These are phyloP conservation scores for Pythium aristosporum DNA, from an alignment of 352 stramenopile genomes.

Conservation along the genomic window DNA sequence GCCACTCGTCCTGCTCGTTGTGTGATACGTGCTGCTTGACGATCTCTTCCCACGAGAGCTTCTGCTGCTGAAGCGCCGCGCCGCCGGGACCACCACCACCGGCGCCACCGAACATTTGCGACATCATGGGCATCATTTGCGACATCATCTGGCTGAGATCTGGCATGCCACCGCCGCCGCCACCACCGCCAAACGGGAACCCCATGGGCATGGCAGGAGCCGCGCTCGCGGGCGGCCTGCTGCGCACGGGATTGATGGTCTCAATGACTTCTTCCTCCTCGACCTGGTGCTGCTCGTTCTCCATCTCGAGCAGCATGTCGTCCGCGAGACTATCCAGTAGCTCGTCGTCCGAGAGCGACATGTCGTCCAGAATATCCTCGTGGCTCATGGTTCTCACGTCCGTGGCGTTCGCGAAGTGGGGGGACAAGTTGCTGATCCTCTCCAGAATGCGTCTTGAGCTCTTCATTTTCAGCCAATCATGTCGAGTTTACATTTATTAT, in stretches of 20 bases:
- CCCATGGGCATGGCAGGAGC: constrained; percentile 27
- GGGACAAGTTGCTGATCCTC: not conserved
- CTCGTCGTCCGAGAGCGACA: constrained; percentile 87
- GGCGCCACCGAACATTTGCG: constrained; percentile 65
- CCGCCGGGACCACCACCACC: constrained; percentile 22
- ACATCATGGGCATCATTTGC: constrained; percentile 89
- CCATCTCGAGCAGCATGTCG: constrained; percentile 81
- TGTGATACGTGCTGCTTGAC: constrained; percentile 57
- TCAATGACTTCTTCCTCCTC: constrained; percentile 19
- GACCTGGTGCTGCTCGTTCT: constrained; percentile 18
- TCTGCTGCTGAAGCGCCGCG: constrained; percentile 34
- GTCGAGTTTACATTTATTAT: not conserved
- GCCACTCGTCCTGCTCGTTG: constrained; percentile 61
- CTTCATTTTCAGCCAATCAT: constrained; percentile 4
- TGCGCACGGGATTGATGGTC: constrained; percentile 27
- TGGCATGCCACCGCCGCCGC: constrained; percentile 35
- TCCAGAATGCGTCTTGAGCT: not conserved
- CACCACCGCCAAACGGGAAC: constrained; percentile 21
- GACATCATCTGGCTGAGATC: constrained; percentile 82
- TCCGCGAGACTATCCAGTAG: constrained; percentile 78
- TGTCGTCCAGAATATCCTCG: constrained; percentile 76
- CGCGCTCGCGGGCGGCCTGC: not conserved
- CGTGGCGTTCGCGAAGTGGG: not conserved
- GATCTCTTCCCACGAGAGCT: constrained; percentile 67
- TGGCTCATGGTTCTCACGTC: constrained; percentile 40